Conservation (phyloP, 768 basidiomycete species). For the Leucocoprinus sp. region DNA sequence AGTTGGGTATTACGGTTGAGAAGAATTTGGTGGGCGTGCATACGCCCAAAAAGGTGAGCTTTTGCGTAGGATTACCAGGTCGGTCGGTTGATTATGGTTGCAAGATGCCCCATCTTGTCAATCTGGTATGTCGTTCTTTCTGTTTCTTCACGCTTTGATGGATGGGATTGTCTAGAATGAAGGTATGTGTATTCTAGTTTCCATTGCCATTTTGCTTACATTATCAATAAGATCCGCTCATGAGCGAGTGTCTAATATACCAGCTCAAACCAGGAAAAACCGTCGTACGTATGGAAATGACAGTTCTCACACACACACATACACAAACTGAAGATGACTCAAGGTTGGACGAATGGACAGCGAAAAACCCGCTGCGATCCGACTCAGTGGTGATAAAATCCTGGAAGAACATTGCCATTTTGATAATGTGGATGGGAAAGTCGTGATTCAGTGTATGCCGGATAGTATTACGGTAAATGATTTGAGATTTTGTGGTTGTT, state of each 20-base stretch:
- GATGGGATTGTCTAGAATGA: conserved; percentile 45
- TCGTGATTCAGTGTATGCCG: conserved; percentile 70
- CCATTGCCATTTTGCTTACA: no score
- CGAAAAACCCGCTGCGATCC: conserved; percentile 76
- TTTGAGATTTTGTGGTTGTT: conserved; percentile 2
- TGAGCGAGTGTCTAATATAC: conserved; percentile 93
- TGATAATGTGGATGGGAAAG: conserved; percentile 79
- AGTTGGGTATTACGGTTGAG: conserved; percentile 95
- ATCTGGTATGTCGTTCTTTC: conserved; percentile 48
- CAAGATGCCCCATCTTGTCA: conserved; percentile 91
- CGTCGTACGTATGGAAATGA: conserved; percentile 36
- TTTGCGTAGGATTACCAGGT: conserved; percentile 22
- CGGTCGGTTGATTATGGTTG: conserved; percentile 7
- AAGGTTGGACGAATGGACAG: conserved; percentile 87
- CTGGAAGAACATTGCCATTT: conserved; percentile 89
- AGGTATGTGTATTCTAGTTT: conserved; percentile 34
- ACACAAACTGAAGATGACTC: neutral
- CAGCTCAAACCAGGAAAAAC: conserved; percentile 85
- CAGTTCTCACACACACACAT: neutral
- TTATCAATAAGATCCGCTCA: conserved; percentile 95
- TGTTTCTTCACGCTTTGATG: neutral
- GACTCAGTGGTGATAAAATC: conserved; percentile 88
- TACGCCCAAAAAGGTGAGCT: conserved; percentile 96
- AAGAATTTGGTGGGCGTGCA: conserved; percentile 95
- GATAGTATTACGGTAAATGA: conserved; percentile 72